Conservation (phyloP, 176 grass and related monocot genomes). For the Oryza nivara region DNA sequence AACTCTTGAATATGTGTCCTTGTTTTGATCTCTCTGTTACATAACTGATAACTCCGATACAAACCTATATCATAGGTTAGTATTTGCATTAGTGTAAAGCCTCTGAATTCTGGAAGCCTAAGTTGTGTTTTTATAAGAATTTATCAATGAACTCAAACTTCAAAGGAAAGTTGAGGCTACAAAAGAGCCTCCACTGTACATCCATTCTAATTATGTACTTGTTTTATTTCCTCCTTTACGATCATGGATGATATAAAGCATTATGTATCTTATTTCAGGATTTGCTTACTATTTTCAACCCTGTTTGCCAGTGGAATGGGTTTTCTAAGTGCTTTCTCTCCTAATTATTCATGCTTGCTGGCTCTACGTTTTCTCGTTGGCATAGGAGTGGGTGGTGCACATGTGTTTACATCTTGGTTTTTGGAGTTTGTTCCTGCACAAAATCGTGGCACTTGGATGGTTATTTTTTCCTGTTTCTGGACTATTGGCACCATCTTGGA, state of each 20-base stretch:
- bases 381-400: slow-evolving; percentile 60
- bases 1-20: background rate
- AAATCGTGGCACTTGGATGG: slow-evolving; percentile 77
- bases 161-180: background rate
- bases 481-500: slow-evolving; percentile 69
- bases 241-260: slow-evolving; percentile 8
- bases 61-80: background rate
- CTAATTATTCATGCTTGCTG: slow-evolving; percentile 66
- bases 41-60: background rate
- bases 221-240: background rate
- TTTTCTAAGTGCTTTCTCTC: slow-evolving; percentile 67
- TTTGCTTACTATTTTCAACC: slow-evolving; percentile 65
- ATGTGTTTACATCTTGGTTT: slow-evolving; percentile 76
- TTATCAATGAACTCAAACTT: background rate
- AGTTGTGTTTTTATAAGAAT: background rate
- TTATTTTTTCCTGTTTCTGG: slow-evolving; percentile 62
- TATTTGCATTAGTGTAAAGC: background rate
- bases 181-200: background rate
- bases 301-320: slow-evolving; percentile 62
- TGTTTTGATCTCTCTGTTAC: background rate
- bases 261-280: slow-evolving; percentile 62
- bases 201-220: background rate
- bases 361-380: slow-evolving; percentile 68
- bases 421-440: slow-evolving; percentile 72
- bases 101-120: background rate